Evolutionary conservation across 2,329 filamentous ascomycete species (phyloP), one percentile per base, ranked within the genome.

Genomic region (Penicillium corylophilum): DNA sequence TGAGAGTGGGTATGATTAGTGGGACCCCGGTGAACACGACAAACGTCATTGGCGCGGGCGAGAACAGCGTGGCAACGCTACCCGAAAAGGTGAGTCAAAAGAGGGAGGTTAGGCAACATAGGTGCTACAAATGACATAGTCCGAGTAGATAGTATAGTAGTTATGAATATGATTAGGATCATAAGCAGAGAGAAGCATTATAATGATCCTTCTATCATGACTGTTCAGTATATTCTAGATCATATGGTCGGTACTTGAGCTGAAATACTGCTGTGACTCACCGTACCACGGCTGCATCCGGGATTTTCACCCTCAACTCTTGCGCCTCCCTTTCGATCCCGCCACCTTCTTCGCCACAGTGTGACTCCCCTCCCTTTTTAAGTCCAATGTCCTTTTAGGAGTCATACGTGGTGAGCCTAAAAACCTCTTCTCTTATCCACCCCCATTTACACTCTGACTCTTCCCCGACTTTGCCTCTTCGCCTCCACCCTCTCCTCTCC

Each of bases 311-410:
- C 39, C 39, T 36, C 38, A 20, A 42, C 13, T 40, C 31, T 40
- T 41, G 23, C 39, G 29, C 29, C 38, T 48, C 48, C 45, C 44
- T 48, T 36, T 31, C 18, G 23, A 36, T 26, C 48, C n/a, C n/a
- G 22, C 26, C 41, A 26, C 24, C 46, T 29, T 48, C 47, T 42
- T 46, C 40, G 51, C 54, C 60, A 58, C 53, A 60, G 24, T 50
- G 53, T 54, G 47, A 50, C 50, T 46, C 31, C 50, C 33, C 46
- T 50, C 35, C 31, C 45, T 29, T 44, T 55, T 55, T 64, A 59
- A 56, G 52, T 61, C 55, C 54, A 53, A 36, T 53, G 41, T 52
- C 42, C 41, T 48, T 48, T 50, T 51, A 59, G 48, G 54, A 55
- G 55, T 58, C 57, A 57, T 56, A 42, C 42, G 51, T 50, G 46